phyloP scores from a whole-genome alignment of 2,329 filamentous ascomycete genomes.

The Penicillium frequentans region DNA sequence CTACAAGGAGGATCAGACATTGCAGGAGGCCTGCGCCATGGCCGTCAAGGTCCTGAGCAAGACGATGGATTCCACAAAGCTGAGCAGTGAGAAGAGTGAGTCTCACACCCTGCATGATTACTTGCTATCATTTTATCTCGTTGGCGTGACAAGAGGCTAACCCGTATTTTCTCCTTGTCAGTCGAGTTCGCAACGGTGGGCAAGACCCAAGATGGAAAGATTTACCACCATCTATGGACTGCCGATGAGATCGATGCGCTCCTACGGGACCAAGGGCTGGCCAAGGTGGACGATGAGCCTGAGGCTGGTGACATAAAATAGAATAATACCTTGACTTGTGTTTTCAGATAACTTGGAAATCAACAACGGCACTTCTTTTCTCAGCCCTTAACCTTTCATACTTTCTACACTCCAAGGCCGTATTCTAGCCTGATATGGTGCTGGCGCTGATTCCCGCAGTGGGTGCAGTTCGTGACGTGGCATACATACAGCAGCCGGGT shows the following conservation, averaged over 20 bases:
- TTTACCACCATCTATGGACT: conserved; percentile 97
- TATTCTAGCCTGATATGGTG: not conserved
- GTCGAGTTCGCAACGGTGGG: conserved; percentile 98
- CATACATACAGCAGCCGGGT: conserved; percentile 27
- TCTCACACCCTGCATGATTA: conserved; percentile 18
- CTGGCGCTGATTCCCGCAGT: conserved; percentile 24
- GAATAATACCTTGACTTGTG: conserved; percentile 23
- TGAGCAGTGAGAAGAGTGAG: conserved; percentile 98
- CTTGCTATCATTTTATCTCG: not conserved
- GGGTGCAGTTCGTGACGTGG: conserved; percentile 34
- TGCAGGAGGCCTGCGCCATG: conserved; percentile 95
- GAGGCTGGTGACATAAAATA: conserved; percentile 55
- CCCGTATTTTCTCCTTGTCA: conserved; percentile 39
- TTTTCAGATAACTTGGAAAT: conserved; percentile 28
- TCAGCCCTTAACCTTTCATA: conserved; percentile 14
- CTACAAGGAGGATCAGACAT: conserved; percentile 96
- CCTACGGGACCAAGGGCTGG: conserved; percentile 92
- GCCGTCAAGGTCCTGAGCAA: conserved; percentile 99
- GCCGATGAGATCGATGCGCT: conserved; percentile 94
- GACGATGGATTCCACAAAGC: conserved; percentile 99
- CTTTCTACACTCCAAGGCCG: not conserved
- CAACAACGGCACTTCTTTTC: conserved; percentile 25
- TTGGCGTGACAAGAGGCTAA: conserved; percentile 11
- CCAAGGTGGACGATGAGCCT: conserved; percentile 72
- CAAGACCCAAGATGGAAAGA: conserved; percentile 89